These are phyloP conservation scores for Penicillium lagena DNA, from an alignment of 495 filamentous ascomycete genomes.

Conservation along the genomic window DNA sequence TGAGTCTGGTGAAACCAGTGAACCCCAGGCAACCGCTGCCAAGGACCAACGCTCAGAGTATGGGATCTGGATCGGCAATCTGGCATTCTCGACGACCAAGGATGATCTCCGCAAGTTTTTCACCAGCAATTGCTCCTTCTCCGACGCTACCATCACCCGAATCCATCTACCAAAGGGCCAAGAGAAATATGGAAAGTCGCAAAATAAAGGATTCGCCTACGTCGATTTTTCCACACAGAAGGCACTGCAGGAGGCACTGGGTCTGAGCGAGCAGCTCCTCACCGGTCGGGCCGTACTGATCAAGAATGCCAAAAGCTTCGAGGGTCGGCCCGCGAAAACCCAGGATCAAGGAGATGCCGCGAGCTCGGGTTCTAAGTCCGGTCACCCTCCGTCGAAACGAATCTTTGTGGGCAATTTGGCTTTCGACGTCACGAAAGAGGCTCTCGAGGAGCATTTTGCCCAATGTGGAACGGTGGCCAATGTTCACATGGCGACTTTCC, in stretches of 20 bases:
- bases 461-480: constrained; percentile 75
- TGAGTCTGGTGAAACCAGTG: constrained; percentile 21
- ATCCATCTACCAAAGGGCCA: constrained; percentile 65
- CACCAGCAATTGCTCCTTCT: constrained; percentile 59
- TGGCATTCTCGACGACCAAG: constrained; percentile 72
- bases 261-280: constrained; percentile 72
- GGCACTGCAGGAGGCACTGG: constrained; percentile 65
- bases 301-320: constrained; percentile 82
- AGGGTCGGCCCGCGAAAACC: constrained; percentile 63
- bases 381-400: constrained; percentile 62
- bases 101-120: constrained; percentile 70
- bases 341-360: constrained; percentile 33
- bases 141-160: constrained; percentile 65
- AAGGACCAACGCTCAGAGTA: constrained; percentile 62
- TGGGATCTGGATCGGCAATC: constrained; percentile 94
- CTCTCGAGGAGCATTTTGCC: constrained; percentile 68
- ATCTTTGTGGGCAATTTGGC: constrained; percentile 90
- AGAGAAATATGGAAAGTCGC: constrained; percentile 42
- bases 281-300: constrained; percentile 75
- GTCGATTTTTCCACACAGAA: constrained; percentile 75
- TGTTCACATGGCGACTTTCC: constrained; percentile 87
- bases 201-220: constrained; percentile 91
- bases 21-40: constrained; percentile 18
- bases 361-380: constrained; percentile 27
- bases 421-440: constrained; percentile 79